A percentile compares a stretch with the other conserved stretches of the same genome.
These are phyloP conservation scores for Macrocystidia cucumis DNA, from an alignment of 1,284 basidiomycete genomes.

Conservation along the genomic window DNA sequence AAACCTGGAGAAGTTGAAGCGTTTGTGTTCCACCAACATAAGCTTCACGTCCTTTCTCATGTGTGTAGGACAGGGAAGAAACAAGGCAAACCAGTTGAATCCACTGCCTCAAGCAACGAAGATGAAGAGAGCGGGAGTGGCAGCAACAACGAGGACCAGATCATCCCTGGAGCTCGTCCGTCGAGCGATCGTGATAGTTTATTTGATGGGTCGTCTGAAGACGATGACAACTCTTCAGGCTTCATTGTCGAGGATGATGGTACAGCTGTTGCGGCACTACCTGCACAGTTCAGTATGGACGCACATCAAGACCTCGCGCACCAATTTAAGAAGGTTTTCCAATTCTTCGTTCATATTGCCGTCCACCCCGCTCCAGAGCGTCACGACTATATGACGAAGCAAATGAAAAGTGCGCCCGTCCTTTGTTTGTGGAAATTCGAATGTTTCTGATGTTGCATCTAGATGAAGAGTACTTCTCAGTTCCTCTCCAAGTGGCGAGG, in stretches of 20 bases:
- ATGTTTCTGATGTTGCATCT: background rate
- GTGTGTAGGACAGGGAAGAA: conserved; percentile 34
- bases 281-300: conserved; percentile 71
- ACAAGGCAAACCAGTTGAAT: conserved; percentile 29
- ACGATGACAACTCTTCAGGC: conserved; percentile 31
- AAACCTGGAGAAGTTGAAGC: conserved; percentile 58
- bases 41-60: background rate
- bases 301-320: conserved; percentile 65
- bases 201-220: conserved; percentile 24
- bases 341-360: conserved; percentile 77
- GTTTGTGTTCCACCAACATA: conserved; percentile 23
- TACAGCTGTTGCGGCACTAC: conserved; percentile 41
- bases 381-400: conserved; percentile 42
- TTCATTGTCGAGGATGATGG: conserved; percentile 74
- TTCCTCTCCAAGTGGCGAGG: conserved; percentile 53
- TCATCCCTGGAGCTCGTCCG: conserved; percentile 37
- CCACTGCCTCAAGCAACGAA: conserved; percentile 29
- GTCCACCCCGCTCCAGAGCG: conserved; percentile 48
- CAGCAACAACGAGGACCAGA: conserved; percentile 19
- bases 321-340: conserved; percentile 82
- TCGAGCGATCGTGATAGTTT: conserved; percentile 25
- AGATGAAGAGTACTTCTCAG: conserved; percentile 67
- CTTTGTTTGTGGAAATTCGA: background rate
- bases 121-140: conserved; percentile 19
- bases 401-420: conserved; percentile 38